Conservation (phyloP, 352 stramenopile genomes). For the Phytopythium sindhum region DNA sequence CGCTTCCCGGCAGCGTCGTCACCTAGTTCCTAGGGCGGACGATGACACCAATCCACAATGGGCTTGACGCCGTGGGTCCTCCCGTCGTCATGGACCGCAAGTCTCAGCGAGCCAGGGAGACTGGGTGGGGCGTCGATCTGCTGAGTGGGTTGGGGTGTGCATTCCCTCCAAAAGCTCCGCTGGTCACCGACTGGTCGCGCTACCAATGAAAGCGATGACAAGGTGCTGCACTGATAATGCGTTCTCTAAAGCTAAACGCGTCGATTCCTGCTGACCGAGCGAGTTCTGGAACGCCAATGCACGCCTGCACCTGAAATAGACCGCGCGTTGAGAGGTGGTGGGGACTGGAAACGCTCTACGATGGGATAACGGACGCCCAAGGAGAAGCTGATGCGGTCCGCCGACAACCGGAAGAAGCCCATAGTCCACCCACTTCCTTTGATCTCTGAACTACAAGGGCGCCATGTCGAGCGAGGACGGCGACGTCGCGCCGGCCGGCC, state of each 20-base stretch:
- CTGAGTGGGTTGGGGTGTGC: no score
- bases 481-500: neutral
- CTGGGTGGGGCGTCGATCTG: no score
- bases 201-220: no score
- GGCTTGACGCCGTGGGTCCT: no score
- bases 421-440: neutral
- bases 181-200: no score
- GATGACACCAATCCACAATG: neutral
- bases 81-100: no score
- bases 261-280: neutral
- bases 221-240: neutral
- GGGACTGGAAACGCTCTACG: neutral
- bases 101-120: no score
- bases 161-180: no score
- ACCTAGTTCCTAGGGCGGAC: neutral
- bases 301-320: slow-evolving; percentile 1
- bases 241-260: neutral
- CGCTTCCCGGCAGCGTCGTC: neutral
- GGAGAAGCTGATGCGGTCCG: neutral
- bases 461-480: slow-evolving; percentile 11
- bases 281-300: neutral
- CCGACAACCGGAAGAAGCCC: neutral
- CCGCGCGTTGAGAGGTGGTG: neutral
- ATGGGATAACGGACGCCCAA: neutral
- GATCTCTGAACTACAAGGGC: neutral